phyloP scores from a whole-genome alignment of 352 stramenopile species.

The Plasmopara viticola region DNA sequence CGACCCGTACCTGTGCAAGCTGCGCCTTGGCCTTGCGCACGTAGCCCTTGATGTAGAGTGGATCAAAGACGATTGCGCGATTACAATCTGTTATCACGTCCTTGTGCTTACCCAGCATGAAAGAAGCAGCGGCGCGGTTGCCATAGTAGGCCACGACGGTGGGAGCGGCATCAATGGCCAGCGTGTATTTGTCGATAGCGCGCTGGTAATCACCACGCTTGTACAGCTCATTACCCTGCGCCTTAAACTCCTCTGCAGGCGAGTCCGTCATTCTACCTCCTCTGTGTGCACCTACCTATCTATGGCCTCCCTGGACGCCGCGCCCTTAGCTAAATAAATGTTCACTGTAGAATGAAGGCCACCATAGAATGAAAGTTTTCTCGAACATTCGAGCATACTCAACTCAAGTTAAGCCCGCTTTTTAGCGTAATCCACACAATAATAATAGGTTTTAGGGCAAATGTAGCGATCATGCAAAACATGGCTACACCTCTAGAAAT shows the following conservation, averaged over 20 bases:
- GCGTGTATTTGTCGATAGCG: constrained; percentile 87
- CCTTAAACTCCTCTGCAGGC: constrained; percentile 74
- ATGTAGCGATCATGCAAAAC: constrained; percentile 12
- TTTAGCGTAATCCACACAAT: constrained; percentile 4
- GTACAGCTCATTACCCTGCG: constrained; percentile 89
- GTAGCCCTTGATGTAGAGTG: constrained; percentile 88
- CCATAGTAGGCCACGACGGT: constrained; percentile 85
- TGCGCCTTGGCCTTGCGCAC: constrained; percentile 87
- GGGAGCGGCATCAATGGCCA: constrained; percentile 84
- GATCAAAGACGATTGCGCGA: constrained; percentile 84
- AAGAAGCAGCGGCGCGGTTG: constrained; percentile 86
- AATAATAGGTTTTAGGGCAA: not conserved
- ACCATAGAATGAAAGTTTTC: constrained; percentile 17
- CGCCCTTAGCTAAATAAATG: constrained; percentile 20
- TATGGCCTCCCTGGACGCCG: constrained; percentile 8
- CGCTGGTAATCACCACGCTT: constrained; percentile 86
- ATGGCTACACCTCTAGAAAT: constrained; percentile 11
- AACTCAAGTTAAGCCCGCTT: constrained; percentile 10
- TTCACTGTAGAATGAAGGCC: constrained; percentile 11
- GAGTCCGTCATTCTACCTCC: constrained; percentile 40
- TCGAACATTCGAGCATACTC: constrained; percentile 28
- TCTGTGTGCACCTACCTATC: constrained; percentile 7
- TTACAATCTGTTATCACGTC: constrained; percentile 89
- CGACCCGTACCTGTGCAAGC: constrained; percentile 50
- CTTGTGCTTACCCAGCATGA: constrained; percentile 88